Conservation (phyloP, 2,329 filamentous ascomycete genomes). For the Penicillium glabrum region DNA sequence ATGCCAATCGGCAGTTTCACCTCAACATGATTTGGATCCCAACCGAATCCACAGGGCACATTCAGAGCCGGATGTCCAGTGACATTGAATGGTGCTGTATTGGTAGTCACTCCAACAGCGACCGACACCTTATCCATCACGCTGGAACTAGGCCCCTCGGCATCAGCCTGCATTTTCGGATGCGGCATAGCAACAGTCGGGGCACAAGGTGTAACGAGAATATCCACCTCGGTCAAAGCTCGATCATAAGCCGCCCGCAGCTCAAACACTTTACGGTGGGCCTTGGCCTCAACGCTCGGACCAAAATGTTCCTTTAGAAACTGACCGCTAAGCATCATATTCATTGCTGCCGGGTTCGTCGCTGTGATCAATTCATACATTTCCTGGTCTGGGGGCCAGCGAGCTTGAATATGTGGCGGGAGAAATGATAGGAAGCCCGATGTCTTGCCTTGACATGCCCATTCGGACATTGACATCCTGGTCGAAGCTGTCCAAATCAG, state of each 20-base stretch:
- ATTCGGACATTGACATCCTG: slow-evolving; percentile 32
- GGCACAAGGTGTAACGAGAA: slow-evolving; percentile 51
- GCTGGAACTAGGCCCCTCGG: not conserved
- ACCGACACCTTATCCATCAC: slow-evolving; percentile 45
- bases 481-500: slow-evolving; percentile 50
- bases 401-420: slow-evolving; percentile 29
- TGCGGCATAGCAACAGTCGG: slow-evolving; percentile 48
- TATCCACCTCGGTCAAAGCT: slow-evolving; percentile 46
- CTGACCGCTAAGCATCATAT: slow-evolving; percentile 43
- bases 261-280: slow-evolving; percentile 48
- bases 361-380: slow-evolving; percentile 47
- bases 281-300: slow-evolving; percentile 43
- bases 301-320: slow-evolving; percentile 30
- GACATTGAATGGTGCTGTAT: slow-evolving; percentile 51
- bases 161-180: slow-evolving; percentile 27
- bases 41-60: slow-evolving; percentile 43
- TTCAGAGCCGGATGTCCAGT: slow-evolving; percentile 53
- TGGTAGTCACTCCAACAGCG: slow-evolving; percentile 47
- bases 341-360: slow-evolving; percentile 48
- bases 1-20: slow-evolving; percentile 53
- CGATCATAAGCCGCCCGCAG: slow-evolving; percentile 51
- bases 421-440: slow-evolving; percentile 34
- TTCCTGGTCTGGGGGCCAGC: slow-evolving; percentile 40
- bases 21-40: not conserved
- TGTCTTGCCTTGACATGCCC: slow-evolving; percentile 29